These are phyloP conservation scores for Circinella umbellata DNA, from an alignment of 371 early-diverging fungal genomes.

Conservation along the genomic window DNA sequence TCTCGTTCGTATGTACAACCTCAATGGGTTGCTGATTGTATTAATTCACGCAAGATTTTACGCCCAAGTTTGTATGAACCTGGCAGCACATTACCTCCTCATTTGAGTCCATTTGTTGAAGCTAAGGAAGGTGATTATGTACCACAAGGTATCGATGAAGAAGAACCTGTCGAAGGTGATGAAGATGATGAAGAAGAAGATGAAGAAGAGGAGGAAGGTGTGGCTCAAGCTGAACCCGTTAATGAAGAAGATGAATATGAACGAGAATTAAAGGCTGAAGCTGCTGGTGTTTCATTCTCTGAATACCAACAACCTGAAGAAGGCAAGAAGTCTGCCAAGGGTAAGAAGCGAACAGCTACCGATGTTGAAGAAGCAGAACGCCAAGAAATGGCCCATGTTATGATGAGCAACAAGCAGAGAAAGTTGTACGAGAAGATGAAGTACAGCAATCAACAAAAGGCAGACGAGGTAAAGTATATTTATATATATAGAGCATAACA, in stretches of 20 bases:
- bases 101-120: conserved; percentile 94
- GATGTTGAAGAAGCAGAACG: conserved; percentile 84
- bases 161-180: conserved; percentile 47
- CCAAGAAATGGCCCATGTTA: conserved; percentile 86
- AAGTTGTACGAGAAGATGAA: conserved; percentile 81
- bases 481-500: not conserved
- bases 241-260: conserved; percentile 56
- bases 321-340: conserved; percentile 54
- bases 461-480: conserved; percentile 48
- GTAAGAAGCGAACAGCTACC: conserved; percentile 63
- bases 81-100: conserved; percentile 89
- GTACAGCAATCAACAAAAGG: conserved; percentile 60
- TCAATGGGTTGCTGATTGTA: conserved; percentile 97
- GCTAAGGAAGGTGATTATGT: conserved; percentile 87
- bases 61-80: conserved; percentile 74
- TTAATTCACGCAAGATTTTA: conserved; percentile 85
- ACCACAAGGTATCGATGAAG: conserved; percentile 62
- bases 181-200: conserved; percentile 50
- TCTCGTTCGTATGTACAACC: conserved; percentile 93
- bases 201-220: conserved; percentile 45
- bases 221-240: conserved; percentile 27
- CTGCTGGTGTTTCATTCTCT: conserved; percentile 73
- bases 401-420: conserved; percentile 94
- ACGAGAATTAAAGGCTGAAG: conserved; percentile 77
- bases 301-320: conserved; percentile 66